These are phyloP conservation scores for Russula sp. DNA, from an alignment of 768 basidiomycete genomes.

Conservation along the genomic window DNA sequence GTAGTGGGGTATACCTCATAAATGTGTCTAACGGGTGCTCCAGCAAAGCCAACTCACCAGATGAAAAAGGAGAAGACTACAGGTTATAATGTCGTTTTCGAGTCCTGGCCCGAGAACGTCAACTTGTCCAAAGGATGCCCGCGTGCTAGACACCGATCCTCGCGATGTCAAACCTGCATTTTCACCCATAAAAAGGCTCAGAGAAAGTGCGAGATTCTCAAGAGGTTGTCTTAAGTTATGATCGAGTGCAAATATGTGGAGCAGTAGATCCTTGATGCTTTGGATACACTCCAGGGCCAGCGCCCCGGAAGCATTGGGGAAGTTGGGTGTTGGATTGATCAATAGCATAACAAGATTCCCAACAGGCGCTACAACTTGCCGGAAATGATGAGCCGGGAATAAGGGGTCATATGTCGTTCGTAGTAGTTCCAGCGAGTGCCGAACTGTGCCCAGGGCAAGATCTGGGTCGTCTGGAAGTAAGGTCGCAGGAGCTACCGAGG, in stretches of 20 bases:
- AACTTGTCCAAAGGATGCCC: constrained; percentile 18
- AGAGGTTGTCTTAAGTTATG: constrained; percentile 14
- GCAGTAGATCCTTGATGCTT: constrained; percentile 17
- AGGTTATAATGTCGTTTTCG: constrained; percentile 16
- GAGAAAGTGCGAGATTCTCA: constrained; percentile 19
- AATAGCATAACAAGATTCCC: constrained; percentile 14
- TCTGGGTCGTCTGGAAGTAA: constrained; percentile 42
- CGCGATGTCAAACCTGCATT: constrained; percentile 10
- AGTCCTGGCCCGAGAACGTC: constrained; percentile 20
- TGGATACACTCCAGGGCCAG: constrained; percentile 19
- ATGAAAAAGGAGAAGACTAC: constrained; percentile 20
- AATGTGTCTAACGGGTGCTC: neutral
- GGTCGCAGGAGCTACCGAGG: constrained; percentile 48
- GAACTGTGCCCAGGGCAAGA: constrained; percentile 43
- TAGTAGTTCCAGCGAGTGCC: constrained; percentile 20
- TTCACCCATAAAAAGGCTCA: constrained; percentile 19
- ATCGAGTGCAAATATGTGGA: constrained; percentile 15
- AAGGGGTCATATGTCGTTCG: constrained; percentile 15
- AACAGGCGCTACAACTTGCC: constrained; percentile 13
- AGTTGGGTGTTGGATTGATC: constrained; percentile 11
- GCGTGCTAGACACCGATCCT: constrained; percentile 7
- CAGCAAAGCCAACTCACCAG: constrained; percentile 7
- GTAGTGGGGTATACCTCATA: neutral
- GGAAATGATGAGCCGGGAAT: constrained; percentile 14
- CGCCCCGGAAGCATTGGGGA: constrained; percentile 9